Conservation (phyloP, 176 grass and related monocot genomes). For the Luzula sylvatica region DNA sequence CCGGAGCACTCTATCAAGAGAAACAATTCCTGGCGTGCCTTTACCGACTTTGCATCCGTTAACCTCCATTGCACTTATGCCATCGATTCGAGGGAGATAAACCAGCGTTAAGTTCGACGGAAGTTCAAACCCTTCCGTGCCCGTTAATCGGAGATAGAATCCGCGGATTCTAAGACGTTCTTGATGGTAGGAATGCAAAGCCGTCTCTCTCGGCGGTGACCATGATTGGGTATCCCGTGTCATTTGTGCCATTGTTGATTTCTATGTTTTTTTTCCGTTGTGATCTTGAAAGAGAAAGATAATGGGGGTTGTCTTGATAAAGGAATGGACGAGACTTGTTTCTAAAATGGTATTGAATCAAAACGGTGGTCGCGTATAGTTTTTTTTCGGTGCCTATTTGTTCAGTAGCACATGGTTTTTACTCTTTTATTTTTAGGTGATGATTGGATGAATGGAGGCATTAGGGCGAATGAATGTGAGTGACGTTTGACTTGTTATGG, state of each 20-base stretch:
- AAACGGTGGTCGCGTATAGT: not conserved
- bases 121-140: not conserved
- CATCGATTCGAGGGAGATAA: conserved; percentile 23
- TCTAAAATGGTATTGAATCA: too few relatives aligned
- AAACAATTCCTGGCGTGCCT: conserved; percentile 22
- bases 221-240: too few relatives aligned
- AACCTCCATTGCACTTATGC: conserved; percentile 25
- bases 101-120: conserved; percentile 24
- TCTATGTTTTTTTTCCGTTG: too few relatives aligned
- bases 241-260: too few relatives aligned
- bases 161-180: conserved; percentile 21
- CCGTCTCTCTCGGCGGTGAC: not conserved
- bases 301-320: too few relatives aligned
- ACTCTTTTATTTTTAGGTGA: not conserved
- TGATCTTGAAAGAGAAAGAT: too few relatives aligned
- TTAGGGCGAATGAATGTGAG: not conserved
- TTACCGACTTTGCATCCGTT: conserved; percentile 19
- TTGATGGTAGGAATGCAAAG: conserved; percentile 9
- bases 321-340: too few relatives aligned
- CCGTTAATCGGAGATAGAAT: conserved; percentile 27
- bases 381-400: not conserved
- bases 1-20: conserved; percentile 19
- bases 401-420: not conserved
- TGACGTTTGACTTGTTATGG: conserved; percentile 18
- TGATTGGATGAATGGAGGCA: conserved; percentile 5